Evolutionary conservation across 1,284 basidiomycete genomes (phyloP).

Genomic region (Ceratobasidium sp.): DNA sequence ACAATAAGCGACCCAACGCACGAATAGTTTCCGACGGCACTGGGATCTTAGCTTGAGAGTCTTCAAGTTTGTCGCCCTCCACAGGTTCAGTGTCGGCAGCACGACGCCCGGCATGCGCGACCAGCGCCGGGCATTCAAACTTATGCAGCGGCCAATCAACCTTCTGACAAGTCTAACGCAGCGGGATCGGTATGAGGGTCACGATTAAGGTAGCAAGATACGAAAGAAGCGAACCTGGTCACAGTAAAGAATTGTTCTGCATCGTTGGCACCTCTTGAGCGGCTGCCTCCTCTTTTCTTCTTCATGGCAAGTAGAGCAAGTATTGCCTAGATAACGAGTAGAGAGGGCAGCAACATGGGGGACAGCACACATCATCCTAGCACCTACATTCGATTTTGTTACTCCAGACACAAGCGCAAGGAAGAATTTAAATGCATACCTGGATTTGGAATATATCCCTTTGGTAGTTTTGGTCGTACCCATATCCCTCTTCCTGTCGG

Average conservation of each 20-base stretch:
- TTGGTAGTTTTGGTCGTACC: not conserved
- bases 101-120: slow-evolving; percentile 63
- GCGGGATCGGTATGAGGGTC: slow-evolving; percentile 13
- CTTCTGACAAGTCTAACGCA: slow-evolving; percentile 77
- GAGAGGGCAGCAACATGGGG: slow-evolving; percentile 79
- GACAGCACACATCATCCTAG: slow-evolving; percentile 26
- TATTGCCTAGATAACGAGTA: slow-evolving; percentile 68
- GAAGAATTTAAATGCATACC: not conserved
- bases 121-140: slow-evolving; percentile 80
- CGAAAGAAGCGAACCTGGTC: slow-evolving; percentile 65
- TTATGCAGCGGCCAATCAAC: slow-evolving; percentile 84
- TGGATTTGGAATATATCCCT: slow-evolving; percentile 1
- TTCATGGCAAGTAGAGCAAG: slow-evolving; percentile 78
- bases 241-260: slow-evolving; percentile 80
- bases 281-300: slow-evolving; percentile 54
- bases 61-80: slow-evolving; percentile 48
- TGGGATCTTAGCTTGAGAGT: slow-evolving; percentile 54
- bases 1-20: slow-evolving; percentile 80
- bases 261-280: slow-evolving; percentile 78
- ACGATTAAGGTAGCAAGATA: not conserved
- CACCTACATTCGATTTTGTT: slow-evolving; percentile 6
- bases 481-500: slow-evolving; percentile 27
- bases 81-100: slow-evolving; percentile 52
- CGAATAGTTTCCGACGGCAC: slow-evolving; percentile 81
- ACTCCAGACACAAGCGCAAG: not conserved